These are phyloP conservation scores for Brettanomyces nanus DNA, from an alignment of 805 yeast genomes.

Conservation along the genomic window DNA sequence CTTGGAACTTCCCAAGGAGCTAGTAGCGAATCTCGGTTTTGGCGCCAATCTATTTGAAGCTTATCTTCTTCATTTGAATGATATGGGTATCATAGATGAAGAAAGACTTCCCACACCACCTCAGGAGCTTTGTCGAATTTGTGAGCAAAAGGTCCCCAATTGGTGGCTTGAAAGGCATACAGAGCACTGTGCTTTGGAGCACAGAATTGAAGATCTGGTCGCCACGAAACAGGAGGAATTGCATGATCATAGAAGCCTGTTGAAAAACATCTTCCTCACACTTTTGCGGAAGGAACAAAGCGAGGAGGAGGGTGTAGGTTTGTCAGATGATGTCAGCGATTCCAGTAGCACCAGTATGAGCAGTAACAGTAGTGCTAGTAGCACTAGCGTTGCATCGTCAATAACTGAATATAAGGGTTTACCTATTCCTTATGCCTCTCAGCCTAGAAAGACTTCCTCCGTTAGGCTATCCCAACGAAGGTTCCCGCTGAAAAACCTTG, in stretches of 20 bases:
- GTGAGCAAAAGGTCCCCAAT: constrained; percentile 84
- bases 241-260: constrained; percentile 55
- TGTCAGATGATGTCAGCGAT: constrained; percentile 13
- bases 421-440: constrained; percentile 28
- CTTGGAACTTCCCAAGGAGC: constrained; percentile 58
- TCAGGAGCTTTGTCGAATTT: constrained; percentile 78
- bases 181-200: constrained; percentile 80
- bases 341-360: constrained; percentile 5
- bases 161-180: constrained; percentile 96
- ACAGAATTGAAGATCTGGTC: constrained; percentile 69
- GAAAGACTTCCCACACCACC: constrained; percentile 69
- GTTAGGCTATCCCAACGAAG: constrained; percentile 20
- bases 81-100: constrained; percentile 55
- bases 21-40: constrained; percentile 76
- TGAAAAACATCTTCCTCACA: constrained; percentile 36
- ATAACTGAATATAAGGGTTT: constrained; percentile 50
- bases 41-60: constrained; percentile 80
- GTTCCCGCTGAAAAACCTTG: constrained; percentile 57
- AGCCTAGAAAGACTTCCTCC: not conserved
- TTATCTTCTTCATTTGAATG: constrained; percentile 58
- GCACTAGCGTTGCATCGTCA: constrained; percentile 5
- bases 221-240: constrained; percentile 68
- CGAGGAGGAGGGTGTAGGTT: not conserved
- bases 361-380: constrained; percentile 10
- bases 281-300: constrained; percentile 18